Conservation (phyloP, 2,329 filamentous ascomycete genomes). For the Fusarium miscanthi region DNA sequence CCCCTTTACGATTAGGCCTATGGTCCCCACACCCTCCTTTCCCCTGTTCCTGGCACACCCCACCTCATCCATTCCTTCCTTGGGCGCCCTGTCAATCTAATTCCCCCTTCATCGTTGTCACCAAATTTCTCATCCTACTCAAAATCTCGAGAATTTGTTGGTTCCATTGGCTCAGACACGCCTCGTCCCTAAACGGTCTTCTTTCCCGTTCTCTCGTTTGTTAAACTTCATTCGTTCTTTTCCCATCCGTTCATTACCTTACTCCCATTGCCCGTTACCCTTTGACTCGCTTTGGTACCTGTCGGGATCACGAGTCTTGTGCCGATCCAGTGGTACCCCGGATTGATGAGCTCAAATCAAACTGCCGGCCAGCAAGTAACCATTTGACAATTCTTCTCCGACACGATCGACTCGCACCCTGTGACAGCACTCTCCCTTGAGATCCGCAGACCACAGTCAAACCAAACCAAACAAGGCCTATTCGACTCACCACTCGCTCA, state of each 20-base stretch:
- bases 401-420: constrained; percentile 20
- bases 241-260: constrained; percentile 26
- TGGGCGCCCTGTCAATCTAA: constrained; percentile 41
- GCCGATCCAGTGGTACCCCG: constrained; percentile 30
- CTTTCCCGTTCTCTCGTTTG: constrained; percentile 29
- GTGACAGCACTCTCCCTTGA: constrained; percentile 37
- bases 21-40: constrained; percentile 27
- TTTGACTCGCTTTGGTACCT: constrained; percentile 7
- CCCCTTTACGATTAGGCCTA: constrained; percentile 27
- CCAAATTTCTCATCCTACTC: constrained; percentile 44
- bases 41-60: constrained; percentile 32
- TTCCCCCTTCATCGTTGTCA: constrained; percentile 45
- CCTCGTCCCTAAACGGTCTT: constrained; percentile 26
- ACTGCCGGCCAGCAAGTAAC: constrained; percentile 35
- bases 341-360: constrained; percentile 37
- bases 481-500: constrained; percentile 26
- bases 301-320: constrained; percentile 24
- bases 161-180: constrained; percentile 29
- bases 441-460: constrained; percentile 33
- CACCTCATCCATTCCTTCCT: constrained; percentile 36
- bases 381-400: constrained; percentile 17
- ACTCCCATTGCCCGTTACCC: constrained; percentile 25
- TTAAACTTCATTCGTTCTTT: constrained; percentile 32
- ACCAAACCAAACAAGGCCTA: constrained; percentile 21
- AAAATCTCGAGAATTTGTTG: constrained; percentile 35